A percentile compares a stretch with the other conserved stretches of the same genome.
Evolutionary conservation across 768 basidiomycete genomes (phyloP).

Genomic region (Agrocybe pediades): DNA sequence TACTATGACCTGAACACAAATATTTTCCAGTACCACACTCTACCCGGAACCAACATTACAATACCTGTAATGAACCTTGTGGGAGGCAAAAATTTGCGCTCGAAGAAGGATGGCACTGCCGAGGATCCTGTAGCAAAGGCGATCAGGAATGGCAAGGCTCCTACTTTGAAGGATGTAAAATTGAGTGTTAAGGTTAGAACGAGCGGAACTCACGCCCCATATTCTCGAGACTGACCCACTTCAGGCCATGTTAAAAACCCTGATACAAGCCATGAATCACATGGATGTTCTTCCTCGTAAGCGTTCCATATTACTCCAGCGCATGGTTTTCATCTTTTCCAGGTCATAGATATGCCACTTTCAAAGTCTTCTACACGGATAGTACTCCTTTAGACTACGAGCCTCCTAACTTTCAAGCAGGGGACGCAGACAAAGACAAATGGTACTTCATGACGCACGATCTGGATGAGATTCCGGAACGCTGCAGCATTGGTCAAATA

Average conservation of each 20-base stretch:
- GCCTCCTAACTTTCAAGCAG: slow-evolving; percentile 76
- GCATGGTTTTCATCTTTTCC: slow-evolving; percentile 3
- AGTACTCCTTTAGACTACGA: slow-evolving; percentile 82
- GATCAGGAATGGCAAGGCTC: slow-evolving; percentile 57
- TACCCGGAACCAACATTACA: slow-evolving; percentile 58
- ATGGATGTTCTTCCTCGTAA: slow-evolving; percentile 81
- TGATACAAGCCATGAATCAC: slow-evolving; percentile 76
- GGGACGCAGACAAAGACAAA: slow-evolving; percentile 69
- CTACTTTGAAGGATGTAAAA: slow-evolving; percentile 82
- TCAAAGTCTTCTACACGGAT: slow-evolving; percentile 85
- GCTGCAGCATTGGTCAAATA: slow-evolving; percentile 65
- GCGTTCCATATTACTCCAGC: slow-evolving; percentile 17
- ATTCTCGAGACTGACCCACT: not conserved
- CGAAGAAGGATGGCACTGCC: slow-evolving; percentile 24
- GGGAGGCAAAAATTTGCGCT: slow-evolving; percentile 53
- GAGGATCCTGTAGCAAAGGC: slow-evolving; percentile 65
- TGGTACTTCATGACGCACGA: slow-evolving; percentile 85
- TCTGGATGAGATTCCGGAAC: slow-evolving; percentile 72
- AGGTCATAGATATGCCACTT: slow-evolving; percentile 86
- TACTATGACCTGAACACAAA: not conserved
- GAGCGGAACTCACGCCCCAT: slow-evolving; percentile 1
- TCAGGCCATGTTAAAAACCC: slow-evolving; percentile 73
- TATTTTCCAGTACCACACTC: slow-evolving; percentile 60
- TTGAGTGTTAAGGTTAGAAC: slow-evolving; percentile 68
- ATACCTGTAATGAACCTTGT: slow-evolving; percentile 79